Conservation (phyloP, 305 asterid genomes). For the Fraxinus ornus region DNA sequence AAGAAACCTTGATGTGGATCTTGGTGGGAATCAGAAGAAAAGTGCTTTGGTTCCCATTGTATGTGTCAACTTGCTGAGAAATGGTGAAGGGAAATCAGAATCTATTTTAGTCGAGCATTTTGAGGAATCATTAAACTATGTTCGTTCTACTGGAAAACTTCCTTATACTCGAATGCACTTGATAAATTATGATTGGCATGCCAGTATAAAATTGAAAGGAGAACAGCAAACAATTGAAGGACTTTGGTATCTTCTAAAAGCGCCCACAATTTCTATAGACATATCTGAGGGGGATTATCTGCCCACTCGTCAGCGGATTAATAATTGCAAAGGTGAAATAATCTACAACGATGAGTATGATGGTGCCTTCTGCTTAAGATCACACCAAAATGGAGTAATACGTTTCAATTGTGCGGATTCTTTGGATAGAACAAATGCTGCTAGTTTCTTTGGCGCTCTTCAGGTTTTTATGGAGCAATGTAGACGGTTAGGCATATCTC, state of each 20-base stretch:
- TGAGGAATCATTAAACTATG: conserved; percentile 82
- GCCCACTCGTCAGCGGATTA: conserved; percentile 75
- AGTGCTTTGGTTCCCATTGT: conserved; percentile 89
- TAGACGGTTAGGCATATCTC: conserved; percentile 93
- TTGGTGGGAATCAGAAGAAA: conserved; percentile 60
- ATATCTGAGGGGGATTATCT: conserved; percentile 95
- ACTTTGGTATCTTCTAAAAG: conserved; percentile 94
- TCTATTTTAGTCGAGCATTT: conserved; percentile 89
- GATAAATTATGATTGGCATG: conserved; percentile 99
- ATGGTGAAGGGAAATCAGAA: conserved; percentile 93
- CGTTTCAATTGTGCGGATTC: conserved; percentile 99
- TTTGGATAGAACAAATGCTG: conserved; percentile 98
- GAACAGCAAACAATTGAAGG: conserved; percentile 98
- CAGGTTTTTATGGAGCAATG: conserved; percentile 97
- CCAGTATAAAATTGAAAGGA: conserved; percentile 89
- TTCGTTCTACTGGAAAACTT: conserved; percentile 73
- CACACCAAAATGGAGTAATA: conserved; percentile 96
- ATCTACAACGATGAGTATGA: conserved; percentile 70
- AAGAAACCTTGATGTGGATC: conserved; percentile 63
- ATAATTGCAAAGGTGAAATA: conserved; percentile 89
- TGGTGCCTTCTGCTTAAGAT: conserved; percentile 96
- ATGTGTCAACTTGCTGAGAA: conserved; percentile 86
- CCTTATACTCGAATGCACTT: conserved; percentile 80
- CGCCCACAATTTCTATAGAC: conserved; percentile 77
- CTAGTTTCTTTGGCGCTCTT: conserved; percentile 97